These are phyloP conservation scores for Prunus mume DNA, from an alignment of 306 rosid genomes.

Conservation along the genomic window DNA sequence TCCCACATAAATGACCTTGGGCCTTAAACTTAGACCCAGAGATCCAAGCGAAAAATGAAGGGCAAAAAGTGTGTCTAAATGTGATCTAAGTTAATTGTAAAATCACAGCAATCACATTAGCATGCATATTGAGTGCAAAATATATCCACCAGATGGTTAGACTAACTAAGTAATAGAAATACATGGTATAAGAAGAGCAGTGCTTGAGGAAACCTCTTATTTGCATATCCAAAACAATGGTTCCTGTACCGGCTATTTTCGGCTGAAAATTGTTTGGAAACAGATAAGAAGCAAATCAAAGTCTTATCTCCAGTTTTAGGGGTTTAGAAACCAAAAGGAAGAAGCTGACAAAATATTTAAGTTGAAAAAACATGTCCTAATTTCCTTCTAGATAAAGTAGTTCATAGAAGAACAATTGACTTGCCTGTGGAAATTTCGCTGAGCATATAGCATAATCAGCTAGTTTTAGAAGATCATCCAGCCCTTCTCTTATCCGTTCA, in stretches of 20 bases:
- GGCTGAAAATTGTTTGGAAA: background rate
- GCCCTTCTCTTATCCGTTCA: conserved; percentile 74
- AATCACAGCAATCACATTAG: conserved; percentile 1
- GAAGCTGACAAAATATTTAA: background rate
- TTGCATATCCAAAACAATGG: background rate
- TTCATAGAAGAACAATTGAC: conserved; percentile 29
- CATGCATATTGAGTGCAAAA: background rate
- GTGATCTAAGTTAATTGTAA: background rate
- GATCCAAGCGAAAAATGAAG: background rate
- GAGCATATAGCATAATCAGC: conserved; percentile 80
- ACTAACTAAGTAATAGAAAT: background rate
- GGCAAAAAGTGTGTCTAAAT: background rate
- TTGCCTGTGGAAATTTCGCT: conserved; percentile 76
- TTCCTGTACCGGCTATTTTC: background rate
- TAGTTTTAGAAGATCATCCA: conserved; percentile 66
- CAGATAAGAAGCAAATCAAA: background rate
- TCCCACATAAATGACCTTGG: conserved; percentile 27
- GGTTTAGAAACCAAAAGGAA: background rate
- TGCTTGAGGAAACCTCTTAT: background rate
- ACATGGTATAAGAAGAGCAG: background rate
- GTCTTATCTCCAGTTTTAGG: background rate
- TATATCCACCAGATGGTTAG: background rate
- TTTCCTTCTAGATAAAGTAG: conserved; percentile 15
- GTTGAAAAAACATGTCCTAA: conserved; percentile 6
- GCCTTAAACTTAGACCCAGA: conserved; percentile 11